Base-by-base conservation (phyloP, 345 rosid species). In the Kandelia obovata region DNA sequence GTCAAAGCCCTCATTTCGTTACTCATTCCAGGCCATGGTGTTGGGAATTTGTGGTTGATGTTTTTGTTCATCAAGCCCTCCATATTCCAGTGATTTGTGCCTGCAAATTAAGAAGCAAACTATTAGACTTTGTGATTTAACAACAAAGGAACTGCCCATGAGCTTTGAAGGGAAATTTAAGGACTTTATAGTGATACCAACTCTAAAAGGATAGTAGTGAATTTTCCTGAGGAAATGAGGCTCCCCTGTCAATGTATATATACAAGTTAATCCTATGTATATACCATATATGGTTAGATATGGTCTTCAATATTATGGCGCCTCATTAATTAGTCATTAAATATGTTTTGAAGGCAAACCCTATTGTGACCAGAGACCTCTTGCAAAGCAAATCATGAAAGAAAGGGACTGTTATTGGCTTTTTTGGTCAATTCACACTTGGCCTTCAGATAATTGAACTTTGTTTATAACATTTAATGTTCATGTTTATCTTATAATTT, bases 41-140 rank as follows among this genome's bases (percentile, higher is more conserved):
- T 9, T 39, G 66, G 67, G 16, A 60, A 13, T 7, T 46, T 49
- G 11, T 27, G n/a, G 25, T n/a, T 7, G 17, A 30, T 39, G 2
- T 62, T 58, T 43, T 27, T 58, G 19, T 34, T 34, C 37, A 26
- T 56, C 30, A 43, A 30, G 35, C 23, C 52, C 62, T 57, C 72
- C 57, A n/a, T 67, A 21, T 28, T 25, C 55, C 6, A 30, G 26
- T 4, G 28, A 6, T 56, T 64, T 11, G 49, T 15, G 16, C 17
- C 49, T 76, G 65, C 69, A 53, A 53, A 31, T 43, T 13, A 53
- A 53, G n/a, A 23, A 43, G 32, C 34, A 66, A 66, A 66, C 23
- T 34, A 66, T 35, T 13, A 66, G 37, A 15, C 34, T 1, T 11
- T 7, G 9, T 7, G 46, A 43, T 11, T 35, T 16, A 37, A 15